Percentiles rank a stretch among this genome's conserved stretches.
Evolutionary conservation across 2,329 filamentous ascomycete species (phyloP).

Genomic region (Fusarium kyushuense): DNA sequence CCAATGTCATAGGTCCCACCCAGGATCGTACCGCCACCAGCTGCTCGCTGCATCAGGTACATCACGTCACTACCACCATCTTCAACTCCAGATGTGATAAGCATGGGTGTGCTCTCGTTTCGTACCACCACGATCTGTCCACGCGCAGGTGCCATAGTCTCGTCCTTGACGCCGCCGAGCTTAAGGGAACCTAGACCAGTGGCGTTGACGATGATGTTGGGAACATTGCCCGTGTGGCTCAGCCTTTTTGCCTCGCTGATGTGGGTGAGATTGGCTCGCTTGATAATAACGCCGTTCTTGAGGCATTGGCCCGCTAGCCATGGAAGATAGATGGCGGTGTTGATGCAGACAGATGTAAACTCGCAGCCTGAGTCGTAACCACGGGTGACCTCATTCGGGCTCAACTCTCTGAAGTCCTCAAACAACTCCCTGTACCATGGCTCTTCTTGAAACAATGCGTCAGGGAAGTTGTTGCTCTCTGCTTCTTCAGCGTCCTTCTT

Average conservation of each 20-base stretch:
- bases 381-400: conserved; percentile 67
- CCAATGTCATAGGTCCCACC: conserved; percentile 87
- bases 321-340: conserved; percentile 86
- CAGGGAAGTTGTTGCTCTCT: conserved; percentile 59
- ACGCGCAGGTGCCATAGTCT: conserved; percentile 77
- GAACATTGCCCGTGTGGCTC: conserved; percentile 65
- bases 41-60: conserved; percentile 87
- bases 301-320: conserved; percentile 87
- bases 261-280: conserved; percentile 74
- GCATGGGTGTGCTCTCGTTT: conserved; percentile 80
- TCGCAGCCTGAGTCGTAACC: conserved; percentile 78
- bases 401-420: conserved; percentile 75
- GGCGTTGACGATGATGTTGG: conserved; percentile 83
- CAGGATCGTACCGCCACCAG: conserved; percentile 83
- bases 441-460: conserved; percentile 72
- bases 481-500: conserved; percentile 67
- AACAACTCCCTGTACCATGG: conserved; percentile 82
- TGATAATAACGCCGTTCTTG: conserved; percentile 76
- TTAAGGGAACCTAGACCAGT: conserved; percentile 81
- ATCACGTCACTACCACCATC: conserved; percentile 78
- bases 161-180: conserved; percentile 85
- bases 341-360: conserved; percentile 91
- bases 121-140: conserved; percentile 88
- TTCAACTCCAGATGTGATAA: conserved; percentile 76
- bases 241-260: conserved; percentile 73